Evolutionary conservation across 768 basidiomycete genomes (phyloP).

Genomic region (Tulasnella sp.): DNA sequence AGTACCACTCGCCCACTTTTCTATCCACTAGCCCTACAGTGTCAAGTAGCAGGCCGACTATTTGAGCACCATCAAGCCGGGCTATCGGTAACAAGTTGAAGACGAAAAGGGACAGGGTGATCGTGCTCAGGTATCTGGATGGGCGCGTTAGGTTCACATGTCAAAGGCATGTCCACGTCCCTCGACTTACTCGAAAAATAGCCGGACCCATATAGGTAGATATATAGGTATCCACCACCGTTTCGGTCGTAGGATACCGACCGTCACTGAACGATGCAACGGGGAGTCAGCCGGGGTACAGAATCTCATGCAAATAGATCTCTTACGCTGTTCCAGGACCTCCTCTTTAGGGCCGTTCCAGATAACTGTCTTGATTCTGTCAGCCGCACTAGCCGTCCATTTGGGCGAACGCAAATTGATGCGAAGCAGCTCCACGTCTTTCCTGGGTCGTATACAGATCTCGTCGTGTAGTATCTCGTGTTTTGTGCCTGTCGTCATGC

Average conservation of each 20-base stretch:
- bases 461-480: conserved; percentile 22
- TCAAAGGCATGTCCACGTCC: conserved; percentile 28
- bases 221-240: conserved; percentile 28
- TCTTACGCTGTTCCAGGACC: conserved; percentile 53
- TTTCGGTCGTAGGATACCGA: conserved; percentile 39
- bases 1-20: background rate
- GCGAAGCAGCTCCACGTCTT: conserved; percentile 42
- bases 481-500: conserved; percentile 18
- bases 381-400: conserved; percentile 6
- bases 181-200: conserved; percentile 46
- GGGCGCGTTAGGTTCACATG: conserved; percentile 26
- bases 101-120: conserved; percentile 66
- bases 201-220: conserved; percentile 29
- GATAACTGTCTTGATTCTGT: conserved; percentile 32
- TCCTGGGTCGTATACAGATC: conserved; percentile 43
- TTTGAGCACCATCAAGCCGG: conserved; percentile 55
- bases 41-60: conserved; percentile 33
- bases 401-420: conserved; percentile 32
- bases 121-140: conserved; percentile 29
- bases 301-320: conserved; percentile 4
- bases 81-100: conserved; percentile 72
- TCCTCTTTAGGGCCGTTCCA: conserved; percentile 64
- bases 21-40: background rate
- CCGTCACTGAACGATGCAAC: conserved; percentile 33
- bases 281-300: conserved; percentile 3